Base-by-base conservation (phyloP, 495 filamentous ascomycete species). In the Glonium stellatum region DNA sequence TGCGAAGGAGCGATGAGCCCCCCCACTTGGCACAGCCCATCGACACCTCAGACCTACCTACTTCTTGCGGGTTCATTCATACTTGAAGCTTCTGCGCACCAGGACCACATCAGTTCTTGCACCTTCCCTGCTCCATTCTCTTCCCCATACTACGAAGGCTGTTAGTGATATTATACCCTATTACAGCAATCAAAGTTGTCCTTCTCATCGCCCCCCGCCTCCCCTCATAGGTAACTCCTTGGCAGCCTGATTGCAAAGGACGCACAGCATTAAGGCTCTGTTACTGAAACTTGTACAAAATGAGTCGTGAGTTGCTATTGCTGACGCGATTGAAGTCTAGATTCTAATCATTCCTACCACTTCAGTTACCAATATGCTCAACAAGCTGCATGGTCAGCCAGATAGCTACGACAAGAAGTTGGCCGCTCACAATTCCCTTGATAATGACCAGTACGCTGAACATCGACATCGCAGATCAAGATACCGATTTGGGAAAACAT, bases 381-480 rank as follows among this genome's bases (percentile, higher is more conserved):
- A 92, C 78, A 95, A 95, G 82, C 87, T 99, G 66, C 89, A 92
- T 62, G 92, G 92, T 69, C 93, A 99, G 79, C 93, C 93, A 55
- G 89, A 95, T 69, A 96, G 87, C 77, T 99, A 99, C 77, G 93
- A 97, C 74, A 96, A 90, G 75, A 99, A 99, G 89, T 96, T 72
- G 66, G 80, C 58, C 54, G 54, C 63, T 54, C 57, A 53, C 54
- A 58, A 58, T 57, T 23, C 58, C 57, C 34, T 54, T 41, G 25
- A 19, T 44, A 58, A 53, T 44, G 42, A 57, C 42, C 52, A 36
- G 44, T 37, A 64, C 55, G 49, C 65, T 67, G 61, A 67, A 34
- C 42, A 67, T 55, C 51, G 39, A 54, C 31, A 64, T 65, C 60
- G 42, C 57, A 95, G 90, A 75, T 78, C 88, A 54, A 84, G 85